Evolutionary conservation across 805 yeast species (phyloP).

Genomic region (Kregervanrija delftensis): DNA sequence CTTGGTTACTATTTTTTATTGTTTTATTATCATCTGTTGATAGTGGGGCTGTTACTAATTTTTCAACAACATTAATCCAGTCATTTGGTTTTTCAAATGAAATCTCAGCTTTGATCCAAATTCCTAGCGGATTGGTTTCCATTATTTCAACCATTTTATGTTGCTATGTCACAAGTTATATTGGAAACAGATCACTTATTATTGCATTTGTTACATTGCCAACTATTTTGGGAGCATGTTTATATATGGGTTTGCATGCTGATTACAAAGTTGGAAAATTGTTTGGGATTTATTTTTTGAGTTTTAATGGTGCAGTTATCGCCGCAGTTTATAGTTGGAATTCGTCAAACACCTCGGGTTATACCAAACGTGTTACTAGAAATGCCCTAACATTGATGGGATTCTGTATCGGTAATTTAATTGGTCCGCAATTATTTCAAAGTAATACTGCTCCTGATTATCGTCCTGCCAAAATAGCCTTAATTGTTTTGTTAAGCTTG

Average conservation of each 20-base stretch:
- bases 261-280: conserved; percentile 21
- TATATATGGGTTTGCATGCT: conserved; percentile 18
- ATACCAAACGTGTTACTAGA: conserved; percentile 19
- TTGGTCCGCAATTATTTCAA: conserved; percentile 19
- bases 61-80: conserved; percentile 19
- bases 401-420: conserved; percentile 21
- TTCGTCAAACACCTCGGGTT: conserved; percentile 27
- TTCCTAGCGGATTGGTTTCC: conserved; percentile 28
- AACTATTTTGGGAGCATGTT: conserved; percentile 26
- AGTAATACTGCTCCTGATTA: conserved; percentile 18
- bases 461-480: conserved; percentile 17
- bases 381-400: conserved; percentile 20
- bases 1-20: conserved; percentile 16
- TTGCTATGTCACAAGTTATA: conserved; percentile 7
- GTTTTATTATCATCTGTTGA: conserved; percentile 24
- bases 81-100: conserved; percentile 25
- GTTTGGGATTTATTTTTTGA: conserved; percentile 24
- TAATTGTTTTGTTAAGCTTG: conserved; percentile 3
- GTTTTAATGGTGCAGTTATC: conserved; percentile 21
- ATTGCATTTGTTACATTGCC: conserved; percentile 24
- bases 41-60: conserved; percentile 24
- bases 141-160: conserved; percentile 17
- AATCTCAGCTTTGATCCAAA: conserved; percentile 27
- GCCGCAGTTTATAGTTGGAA: conserved; percentile 6
- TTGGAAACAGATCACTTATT: conserved; percentile 13